A percentile compares a stretch with the other conserved stretches of the same genome.
phyloP scores from a whole-genome alignment of 2,329 filamentous ascomycete species.

The Apiospora marii region DNA sequence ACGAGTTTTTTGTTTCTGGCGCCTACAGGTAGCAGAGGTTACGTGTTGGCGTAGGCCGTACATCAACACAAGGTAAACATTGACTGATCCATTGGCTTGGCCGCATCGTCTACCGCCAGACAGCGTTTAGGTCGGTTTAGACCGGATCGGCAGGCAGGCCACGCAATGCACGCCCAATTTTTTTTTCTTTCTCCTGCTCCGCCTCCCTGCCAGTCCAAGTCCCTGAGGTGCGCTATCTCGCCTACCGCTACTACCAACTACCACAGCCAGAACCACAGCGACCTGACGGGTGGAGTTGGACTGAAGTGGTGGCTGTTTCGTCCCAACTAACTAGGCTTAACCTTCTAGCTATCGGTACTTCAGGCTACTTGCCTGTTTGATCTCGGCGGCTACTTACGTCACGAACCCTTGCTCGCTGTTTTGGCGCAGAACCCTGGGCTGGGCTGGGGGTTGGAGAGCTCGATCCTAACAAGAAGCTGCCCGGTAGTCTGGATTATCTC shows the following conservation, averaged over 20 bases:
- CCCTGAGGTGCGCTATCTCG: neutral
- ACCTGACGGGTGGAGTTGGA: neutral
- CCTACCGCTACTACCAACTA: neutral
- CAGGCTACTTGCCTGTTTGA: conserved; percentile 19
- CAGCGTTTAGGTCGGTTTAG: neutral
- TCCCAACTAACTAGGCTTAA: conserved; percentile 18
- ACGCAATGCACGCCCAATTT: conserved; percentile 18
- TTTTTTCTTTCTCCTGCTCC: neutral
- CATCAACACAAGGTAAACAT: neutral
- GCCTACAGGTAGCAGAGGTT: neutral
- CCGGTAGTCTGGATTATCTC: conserved; percentile 11
- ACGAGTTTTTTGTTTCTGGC: neutral
- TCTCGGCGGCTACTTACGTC: conserved; percentile 14
- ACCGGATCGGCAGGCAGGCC: conserved; percentile 19
- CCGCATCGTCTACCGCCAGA: neutral
- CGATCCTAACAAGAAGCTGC: neutral
- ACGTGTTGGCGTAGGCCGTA: neutral
- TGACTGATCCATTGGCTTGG: neutral
- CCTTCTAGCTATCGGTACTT: conserved; percentile 11
- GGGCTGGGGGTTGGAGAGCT: neutral
- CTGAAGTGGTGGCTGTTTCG: conserved; percentile 15
- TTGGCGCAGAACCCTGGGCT: conserved; percentile 9
- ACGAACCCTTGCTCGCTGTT: conserved; percentile 16
- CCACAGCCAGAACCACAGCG: neutral
- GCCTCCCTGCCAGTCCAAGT: neutral